A percentile compares a stretch with the other conserved stretches of the same genome.
Conservation (phyloP, 2,329 filamentous ascomycete species). For the Fusarium coffeatum region DNA sequence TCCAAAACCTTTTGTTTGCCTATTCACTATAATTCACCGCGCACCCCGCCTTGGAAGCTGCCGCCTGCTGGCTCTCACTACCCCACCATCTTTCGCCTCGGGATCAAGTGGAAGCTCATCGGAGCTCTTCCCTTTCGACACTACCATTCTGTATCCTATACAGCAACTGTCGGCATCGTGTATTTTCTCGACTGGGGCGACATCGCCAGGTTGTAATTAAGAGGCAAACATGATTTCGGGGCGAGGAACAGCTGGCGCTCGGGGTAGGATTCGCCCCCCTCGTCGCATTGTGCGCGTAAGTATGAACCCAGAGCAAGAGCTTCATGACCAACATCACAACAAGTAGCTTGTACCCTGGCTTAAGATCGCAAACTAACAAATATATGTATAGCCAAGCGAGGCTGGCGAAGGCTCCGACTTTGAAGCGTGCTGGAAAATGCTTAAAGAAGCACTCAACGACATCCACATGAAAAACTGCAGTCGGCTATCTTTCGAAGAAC, state of each 20-base stretch:
- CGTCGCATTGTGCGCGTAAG: conserved; percentile 58
- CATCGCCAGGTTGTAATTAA: conserved; percentile 2
- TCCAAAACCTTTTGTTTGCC: neutral
- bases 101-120: conserved; percentile 9
- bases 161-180: neutral
- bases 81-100: conserved; percentile 32
- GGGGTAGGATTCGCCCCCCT: conserved; percentile 58
- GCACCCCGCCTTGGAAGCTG: conserved; percentile 24
- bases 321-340: neutral
- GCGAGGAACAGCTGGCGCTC: conserved; percentile 57
- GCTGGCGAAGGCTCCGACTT: conserved; percentile 77
- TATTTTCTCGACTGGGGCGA: conserved; percentile 5
- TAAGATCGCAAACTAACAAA: conserved; percentile 40
- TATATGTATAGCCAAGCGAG: conserved; percentile 47
- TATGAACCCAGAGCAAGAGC: conserved; percentile 15
- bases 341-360: neutral
- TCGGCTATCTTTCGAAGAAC: conserved; percentile 89
- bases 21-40: conserved; percentile 5
- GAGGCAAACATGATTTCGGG: conserved; percentile 60
- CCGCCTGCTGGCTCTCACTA: conserved; percentile 26
- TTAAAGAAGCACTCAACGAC: conserved; percentile 81
- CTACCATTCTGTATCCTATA: neutral
- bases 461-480: conserved; percentile 95
- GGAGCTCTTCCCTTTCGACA: neutral
- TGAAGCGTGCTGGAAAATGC: conserved; percentile 82